Base-by-base conservation (phyloP, 257 asterid species). In the Solanum appendiculatum region DNA sequence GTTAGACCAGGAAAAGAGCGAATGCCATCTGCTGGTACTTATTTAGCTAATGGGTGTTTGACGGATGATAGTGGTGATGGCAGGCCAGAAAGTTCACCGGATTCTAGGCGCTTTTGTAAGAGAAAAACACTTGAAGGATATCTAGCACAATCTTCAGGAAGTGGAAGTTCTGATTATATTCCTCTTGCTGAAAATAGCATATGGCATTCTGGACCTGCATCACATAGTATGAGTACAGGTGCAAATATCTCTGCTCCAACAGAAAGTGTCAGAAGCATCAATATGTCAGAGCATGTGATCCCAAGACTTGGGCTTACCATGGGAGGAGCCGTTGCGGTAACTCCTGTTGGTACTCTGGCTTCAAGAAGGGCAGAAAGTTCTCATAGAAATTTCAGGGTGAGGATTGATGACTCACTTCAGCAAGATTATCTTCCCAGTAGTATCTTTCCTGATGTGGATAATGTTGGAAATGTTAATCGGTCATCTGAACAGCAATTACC, bases 111-210 rank as follows among this genome's bases (percentile, higher is more conserved):
- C 12, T 36, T 89, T 1, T 92, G 98, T 88, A 96, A 96, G 93
- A 93, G 99, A 88, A 95, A 95, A 88, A 87, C 95, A 84, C 89
- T 91, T 33, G 99, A 95, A 88, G 92, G 87, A 63, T 91, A 89
- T 54, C 84, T 46, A 5, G 97, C 94, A 40, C 99, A 93, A 86
- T 90, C 99, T 36, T 93, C 98, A 56, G 95, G 94, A 70, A 88
- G 91, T 80, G 96, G 94, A 68, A 93, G 94, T 87, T 92, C 95
- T 34, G 91, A 77, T 82, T 87, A 84, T 73, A 80, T 63, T 85
- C 95, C 92, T 75, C 92, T 87, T 75, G 86, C 88, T 13, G 98
- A 92, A 73, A 91, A 94, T 88, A 89, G 90, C 84, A 88, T 88
- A 37, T 92, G 95, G 95, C 93, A 89, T 88, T 51, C 86, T 54